Percentiles rank a stretch among this genome's conserved stretches.
Evolutionary conservation across 208 protist genomes (phyloP).

Genomic region (Wallacemonas sp.): DNA sequence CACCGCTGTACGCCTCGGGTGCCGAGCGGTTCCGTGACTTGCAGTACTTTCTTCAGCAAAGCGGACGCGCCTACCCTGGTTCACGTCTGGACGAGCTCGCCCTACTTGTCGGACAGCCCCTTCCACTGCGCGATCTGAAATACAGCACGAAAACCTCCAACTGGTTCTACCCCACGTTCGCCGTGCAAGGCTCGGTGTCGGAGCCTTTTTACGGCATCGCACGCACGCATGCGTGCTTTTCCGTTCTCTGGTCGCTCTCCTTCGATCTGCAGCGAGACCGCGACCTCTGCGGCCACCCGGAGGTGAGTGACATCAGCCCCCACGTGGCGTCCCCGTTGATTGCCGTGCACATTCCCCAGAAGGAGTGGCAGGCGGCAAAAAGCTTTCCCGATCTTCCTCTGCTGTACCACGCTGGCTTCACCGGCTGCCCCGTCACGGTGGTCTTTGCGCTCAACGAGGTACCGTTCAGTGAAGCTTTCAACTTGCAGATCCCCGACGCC

Average conservation of each 20-base stretch:
- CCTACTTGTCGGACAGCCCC: conserved; percentile 40
- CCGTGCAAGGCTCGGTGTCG: conserved; percentile 32
- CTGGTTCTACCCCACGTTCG: conserved; percentile 82
- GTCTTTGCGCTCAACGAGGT: conserved; percentile 77
- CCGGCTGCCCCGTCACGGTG: conserved; percentile 30
- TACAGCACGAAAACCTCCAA: conserved; percentile 32
- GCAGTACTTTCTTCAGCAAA: conserved; percentile 34
- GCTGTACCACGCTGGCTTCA: conserved; percentile 48
- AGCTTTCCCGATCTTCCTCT: conserved; percentile 59
- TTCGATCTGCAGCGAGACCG: conserved; percentile 57
- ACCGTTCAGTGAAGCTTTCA: conserved; percentile 53
- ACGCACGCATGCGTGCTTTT: conserved; percentile 36
- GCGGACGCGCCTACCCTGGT: conserved; percentile 12
- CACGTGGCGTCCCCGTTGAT: conserved; percentile 77
- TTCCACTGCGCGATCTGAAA: conserved; percentile 30
- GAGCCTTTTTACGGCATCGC: conserved; percentile 59
- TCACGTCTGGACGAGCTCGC: conserved; percentile 41
- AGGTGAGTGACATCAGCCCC: conserved; percentile 46
- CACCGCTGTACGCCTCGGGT: conserved; percentile 25
- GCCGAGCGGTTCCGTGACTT: conserved; percentile 29
- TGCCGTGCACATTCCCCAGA: conserved; percentile 36
- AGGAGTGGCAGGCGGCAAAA: conserved; percentile 41
- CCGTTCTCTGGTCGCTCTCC: conserved; percentile 78
- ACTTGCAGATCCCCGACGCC: conserved; percentile 37
- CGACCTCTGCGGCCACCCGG: conserved; percentile 11